phyloP scores from a whole-genome alignment of 2,329 filamentous ascomycete species.

The Scopulariopsis brevicaulis region DNA sequence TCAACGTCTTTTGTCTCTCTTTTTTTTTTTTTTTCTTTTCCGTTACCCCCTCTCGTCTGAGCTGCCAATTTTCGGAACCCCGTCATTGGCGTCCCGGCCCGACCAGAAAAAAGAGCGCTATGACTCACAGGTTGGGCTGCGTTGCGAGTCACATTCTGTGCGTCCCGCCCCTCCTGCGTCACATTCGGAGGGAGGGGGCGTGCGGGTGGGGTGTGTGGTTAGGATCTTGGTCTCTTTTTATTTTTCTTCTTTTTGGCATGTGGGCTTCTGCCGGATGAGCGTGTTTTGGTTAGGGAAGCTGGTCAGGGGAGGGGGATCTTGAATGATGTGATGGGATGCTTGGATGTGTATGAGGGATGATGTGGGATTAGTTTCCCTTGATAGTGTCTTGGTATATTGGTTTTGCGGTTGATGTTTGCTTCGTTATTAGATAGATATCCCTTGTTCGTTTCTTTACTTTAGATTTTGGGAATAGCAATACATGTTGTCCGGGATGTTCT shows the following conservation, averaged over 20 bases:
- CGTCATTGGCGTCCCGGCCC: not conserved
- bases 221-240: no score
- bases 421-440: not conserved
- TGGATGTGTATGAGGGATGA: not conserved
- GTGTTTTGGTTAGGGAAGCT: no score
- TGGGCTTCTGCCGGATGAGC: not conserved
- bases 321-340: no score
- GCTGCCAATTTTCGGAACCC: not conserved
- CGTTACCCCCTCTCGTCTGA: not conserved
- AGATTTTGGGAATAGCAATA: not conserved
- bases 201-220: not conserved
- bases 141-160: not conserved
- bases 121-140: slow-evolving; percentile 1
- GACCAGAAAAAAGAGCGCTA: not conserved
- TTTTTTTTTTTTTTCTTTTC: slow-evolving; percentile 3
- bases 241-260: not conserved
- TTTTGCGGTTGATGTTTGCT: not conserved
- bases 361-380: not conserved
- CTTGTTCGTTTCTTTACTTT: not conserved
- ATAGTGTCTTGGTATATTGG: not conserved
- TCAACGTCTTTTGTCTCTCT: not conserved
- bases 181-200: no score
- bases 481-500: not conserved
- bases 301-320: no score
- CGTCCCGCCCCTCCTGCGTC: not conserved